Percentiles rank a stretch among this genome's conserved stretches.
Evolutionary conservation across 2,329 filamentous ascomycete species (phyloP).

Genomic region (Eutypella sp.): DNA sequence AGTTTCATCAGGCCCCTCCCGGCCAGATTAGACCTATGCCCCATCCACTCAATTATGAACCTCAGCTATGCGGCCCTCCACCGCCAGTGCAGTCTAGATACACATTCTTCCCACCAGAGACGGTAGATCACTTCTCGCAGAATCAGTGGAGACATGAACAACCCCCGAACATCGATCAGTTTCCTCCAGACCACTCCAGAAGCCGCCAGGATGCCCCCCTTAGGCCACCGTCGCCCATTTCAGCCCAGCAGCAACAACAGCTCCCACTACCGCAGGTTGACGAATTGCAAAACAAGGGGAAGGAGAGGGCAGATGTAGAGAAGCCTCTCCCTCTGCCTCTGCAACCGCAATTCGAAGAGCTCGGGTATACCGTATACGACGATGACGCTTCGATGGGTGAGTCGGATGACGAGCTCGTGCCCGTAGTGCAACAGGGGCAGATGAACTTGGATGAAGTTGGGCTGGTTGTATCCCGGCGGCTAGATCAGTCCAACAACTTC

Average conservation of each 20-base stretch:
- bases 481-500: constrained; percentile 32
- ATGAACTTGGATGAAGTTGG: constrained; percentile 36
- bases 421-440: constrained; percentile 32
- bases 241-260: neutral
- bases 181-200: constrained; percentile 12
- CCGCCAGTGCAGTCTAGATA: constrained; percentile 19
- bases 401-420: constrained; percentile 53
- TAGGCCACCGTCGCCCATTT: constrained; percentile 3
- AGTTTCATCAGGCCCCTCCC: constrained; percentile 25
- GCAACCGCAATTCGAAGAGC: constrained; percentile 17
- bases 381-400: constrained; percentile 60
- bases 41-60: constrained; percentile 17
- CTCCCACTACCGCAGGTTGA: constrained; percentile 6
- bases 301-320: constrained; percentile 13
- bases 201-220: constrained; percentile 9
- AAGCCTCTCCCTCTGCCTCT: neutral
- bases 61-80: constrained; percentile 15
- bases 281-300: constrained; percentile 13
- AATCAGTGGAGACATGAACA: constrained; percentile 20
- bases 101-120: constrained; percentile 26
- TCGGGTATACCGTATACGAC: constrained; percentile 47
- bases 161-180: constrained; percentile 18
- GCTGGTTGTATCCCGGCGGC: constrained; percentile 31
- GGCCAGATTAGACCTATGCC: constrained; percentile 26
- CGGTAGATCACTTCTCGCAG: constrained; percentile 22